Evolutionary conservation across 139 green algal species (phyloP), one percentile per base, ranked within the genome.

Genomic region (Tetraselmis chui): DNA sequence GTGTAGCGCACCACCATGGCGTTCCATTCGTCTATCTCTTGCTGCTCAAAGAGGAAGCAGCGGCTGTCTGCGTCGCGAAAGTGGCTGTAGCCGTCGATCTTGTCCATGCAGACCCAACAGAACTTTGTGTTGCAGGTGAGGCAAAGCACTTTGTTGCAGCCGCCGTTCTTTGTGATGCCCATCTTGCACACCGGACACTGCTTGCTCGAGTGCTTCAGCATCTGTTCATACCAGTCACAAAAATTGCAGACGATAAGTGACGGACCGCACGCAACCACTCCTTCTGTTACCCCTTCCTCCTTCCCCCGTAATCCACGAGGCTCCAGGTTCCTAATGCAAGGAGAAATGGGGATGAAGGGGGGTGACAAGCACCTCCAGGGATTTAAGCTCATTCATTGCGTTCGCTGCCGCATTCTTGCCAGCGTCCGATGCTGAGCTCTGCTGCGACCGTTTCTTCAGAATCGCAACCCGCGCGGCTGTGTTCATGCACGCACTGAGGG

Each of bases 121-220:
- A 93, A 95, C 77, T 80, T 88, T 11, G 74, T 76, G 2, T 79
- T 82, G 86, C 94, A 98, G 82, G 88, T 87, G 74, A 59, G 29
- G 87, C 94, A 97, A 0, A 82, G 89, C 87, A 97, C 94, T 86
- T 98, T 97, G 88, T 98, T 98, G 91, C 94, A 98, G 67, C 92
- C 93, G 80, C 89, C 90, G 28, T 79, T 87, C 80, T 92, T 92
- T 59, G 91, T 79, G 23, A 92, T 93, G 23, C 86, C 92, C 85
- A 90, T 92, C 78, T 83, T 74, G 84, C 93, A 97, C 23, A 31
- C 29, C 2, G 93, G 93, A 83, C 93, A 97, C 45, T 82, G 84
- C 86, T 92, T 91, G 76, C 79, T 86, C 2, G 28, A 89, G 28
- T 84, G 76, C 83, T 86, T 67, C 45, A 67, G 45, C 45, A 67